phyloP scores from a whole-genome alignment of 345 rosid species.

The Reutealis trisperma region DNA sequence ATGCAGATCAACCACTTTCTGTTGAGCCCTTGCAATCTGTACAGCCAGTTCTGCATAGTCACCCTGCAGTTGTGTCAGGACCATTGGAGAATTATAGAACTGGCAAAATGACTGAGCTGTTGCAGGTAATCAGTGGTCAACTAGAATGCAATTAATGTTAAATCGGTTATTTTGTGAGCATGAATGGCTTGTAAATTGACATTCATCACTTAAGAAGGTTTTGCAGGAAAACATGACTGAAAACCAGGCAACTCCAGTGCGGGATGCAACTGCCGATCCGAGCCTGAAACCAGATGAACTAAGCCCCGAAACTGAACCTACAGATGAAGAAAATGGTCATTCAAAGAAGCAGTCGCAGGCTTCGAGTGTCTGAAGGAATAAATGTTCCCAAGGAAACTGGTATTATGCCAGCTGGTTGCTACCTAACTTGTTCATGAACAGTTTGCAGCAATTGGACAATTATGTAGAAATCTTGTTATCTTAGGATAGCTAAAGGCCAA shows the following conservation, averaged over 20 bases:
- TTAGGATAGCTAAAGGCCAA: neutral
- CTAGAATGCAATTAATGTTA: neutral
- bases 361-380: neutral
- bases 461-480: neutral
- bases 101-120: slow-evolving; percentile 83
- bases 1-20: slow-evolving; percentile 51
- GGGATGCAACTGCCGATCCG: neutral
- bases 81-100: slow-evolving; percentile 57
- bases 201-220: slow-evolving; percentile 44
- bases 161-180: neutral
- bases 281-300: slow-evolving; percentile 1
- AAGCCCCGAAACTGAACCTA: slow-evolving; percentile 6
- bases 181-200: slow-evolving; percentile 7
- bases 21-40: slow-evolving; percentile 65
- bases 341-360: slow-evolving; percentile 2
- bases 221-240: slow-evolving; percentile 83
- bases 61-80: slow-evolving; percentile 43
- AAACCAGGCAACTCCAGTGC: slow-evolving; percentile 25
- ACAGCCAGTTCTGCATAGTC: slow-evolving; percentile 40
- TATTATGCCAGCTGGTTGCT: neutral
- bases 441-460: neutral
- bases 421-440: neutral
- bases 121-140: slow-evolving; percentile 55
- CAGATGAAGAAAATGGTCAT: slow-evolving; percentile 17
- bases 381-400: neutral